A percentile compares a stretch with the other conserved stretches of the same genome.
These are phyloP conservation scores for Tephrocybe rancida DNA, from an alignment of 768 basidiomycete species.

Conservation along the genomic window DNA sequence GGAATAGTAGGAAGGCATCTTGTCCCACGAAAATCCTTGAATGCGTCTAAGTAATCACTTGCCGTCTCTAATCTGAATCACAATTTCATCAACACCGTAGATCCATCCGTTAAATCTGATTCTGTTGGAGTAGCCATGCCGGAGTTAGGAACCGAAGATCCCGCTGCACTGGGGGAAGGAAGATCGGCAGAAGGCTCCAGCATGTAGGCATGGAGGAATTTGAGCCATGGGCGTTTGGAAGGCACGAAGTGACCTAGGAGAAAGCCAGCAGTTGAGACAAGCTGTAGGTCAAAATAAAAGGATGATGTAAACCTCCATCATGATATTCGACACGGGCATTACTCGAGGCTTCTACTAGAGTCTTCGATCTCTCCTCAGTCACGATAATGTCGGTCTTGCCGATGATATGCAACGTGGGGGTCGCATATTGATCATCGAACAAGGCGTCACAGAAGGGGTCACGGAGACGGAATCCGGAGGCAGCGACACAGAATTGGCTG, in stretches of 20 bases:
- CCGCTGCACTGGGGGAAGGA: conserved; percentile 42
- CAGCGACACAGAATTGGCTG: conserved; percentile 75
- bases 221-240: conserved; percentile 73
- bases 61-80: conserved; percentile 13
- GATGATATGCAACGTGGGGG: conserved; percentile 77
- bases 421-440: conserved; percentile 55
- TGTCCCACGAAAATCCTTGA: background rate
- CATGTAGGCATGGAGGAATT: conserved; percentile 72
- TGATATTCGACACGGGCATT: conserved; percentile 73
- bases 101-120: conserved; percentile 19
- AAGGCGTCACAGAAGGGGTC: conserved; percentile 51
- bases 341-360: conserved; percentile 54
- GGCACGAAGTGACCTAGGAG: conserved; percentile 82
- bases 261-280: background rate
- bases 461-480: conserved; percentile 67
- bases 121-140: conserved; percentile 49
- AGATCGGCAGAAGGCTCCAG: conserved; percentile 48
- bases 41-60: too few relatives aligned
- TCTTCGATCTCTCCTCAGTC: conserved; percentile 63
- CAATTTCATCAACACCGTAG: conserved; percentile 27
- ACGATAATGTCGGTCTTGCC: conserved; percentile 82
- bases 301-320: conserved; percentile 65
- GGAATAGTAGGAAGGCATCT: background rate
- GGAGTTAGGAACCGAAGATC: conserved; percentile 40
- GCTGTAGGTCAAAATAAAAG: background rate